Evolutionary conservation across 2,329 filamentous ascomycete species (phyloP).

Genomic region (Xylaria polymorpha): DNA sequence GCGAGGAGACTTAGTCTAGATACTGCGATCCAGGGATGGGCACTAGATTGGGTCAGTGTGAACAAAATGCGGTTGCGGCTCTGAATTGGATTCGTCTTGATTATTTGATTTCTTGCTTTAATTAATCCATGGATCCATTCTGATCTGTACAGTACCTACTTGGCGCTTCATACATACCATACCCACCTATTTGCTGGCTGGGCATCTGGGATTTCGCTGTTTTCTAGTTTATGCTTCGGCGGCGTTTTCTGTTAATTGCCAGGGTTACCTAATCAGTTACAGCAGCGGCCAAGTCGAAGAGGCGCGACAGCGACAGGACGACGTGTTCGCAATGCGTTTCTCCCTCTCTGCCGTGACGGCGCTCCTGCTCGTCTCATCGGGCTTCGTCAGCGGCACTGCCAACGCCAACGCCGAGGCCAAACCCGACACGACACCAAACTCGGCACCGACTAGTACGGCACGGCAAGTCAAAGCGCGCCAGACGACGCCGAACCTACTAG

Average conservation of each 20-base stretch:
- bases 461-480: slow-evolving; percentile 28
- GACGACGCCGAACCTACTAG: slow-evolving; percentile 34
- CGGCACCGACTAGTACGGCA: slow-evolving; percentile 26
- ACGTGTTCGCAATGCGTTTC: slow-evolving; percentile 29
- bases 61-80: background rate
- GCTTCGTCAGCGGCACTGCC: slow-evolving; percentile 24
- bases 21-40: background rate
- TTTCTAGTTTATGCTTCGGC: background rate
- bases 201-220: no score
- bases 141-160: background rate
- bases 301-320: background rate
- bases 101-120: background rate
- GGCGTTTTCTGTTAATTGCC: background rate
- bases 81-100: background rate
- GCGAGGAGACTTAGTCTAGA: background rate
- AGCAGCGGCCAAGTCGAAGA: background rate
- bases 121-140: background rate
- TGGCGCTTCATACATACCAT: background rate
- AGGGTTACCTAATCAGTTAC: background rate
- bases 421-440: slow-evolving; percentile 29
- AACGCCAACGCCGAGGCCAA: slow-evolving; percentile 26
- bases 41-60: no score
- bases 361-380: slow-evolving; percentile 25
- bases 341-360: slow-evolving; percentile 26
- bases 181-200: background rate